Evolutionary conservation across 2,329 filamentous ascomycete species (phyloP).

Genomic region (Aspergillus brunneoviolaceus): DNA sequence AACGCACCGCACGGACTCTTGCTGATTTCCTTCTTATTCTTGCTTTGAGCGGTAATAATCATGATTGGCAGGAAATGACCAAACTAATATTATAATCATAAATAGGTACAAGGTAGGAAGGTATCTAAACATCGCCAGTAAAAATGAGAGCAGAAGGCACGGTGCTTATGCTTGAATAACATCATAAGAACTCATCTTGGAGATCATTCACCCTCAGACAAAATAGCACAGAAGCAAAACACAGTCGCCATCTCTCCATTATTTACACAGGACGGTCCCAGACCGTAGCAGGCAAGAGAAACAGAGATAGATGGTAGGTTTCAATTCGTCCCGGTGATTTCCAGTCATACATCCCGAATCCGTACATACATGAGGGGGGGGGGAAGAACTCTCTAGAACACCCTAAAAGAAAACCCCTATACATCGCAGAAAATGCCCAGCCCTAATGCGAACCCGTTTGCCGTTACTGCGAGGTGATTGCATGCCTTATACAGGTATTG

Average conservation of each 20-base stretch:
- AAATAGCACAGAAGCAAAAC: background rate
- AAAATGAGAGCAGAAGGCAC: background rate
- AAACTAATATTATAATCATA: background rate
- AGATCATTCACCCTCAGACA: background rate
- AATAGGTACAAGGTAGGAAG: background rate
- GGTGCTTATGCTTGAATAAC: background rate
- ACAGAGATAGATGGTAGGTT: background rate
- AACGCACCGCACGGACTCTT: no score
- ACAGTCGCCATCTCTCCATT: background rate
- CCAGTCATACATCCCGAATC: slow-evolving; percentile 23
- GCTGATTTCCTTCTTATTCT: no score
- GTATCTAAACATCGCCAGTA: background rate
- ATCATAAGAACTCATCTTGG: background rate
- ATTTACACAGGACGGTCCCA: background rate
- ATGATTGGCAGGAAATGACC: no score
- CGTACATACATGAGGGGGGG: slow-evolving; percentile 21
- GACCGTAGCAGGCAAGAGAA: background rate
- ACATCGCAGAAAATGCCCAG: slow-evolving; percentile 10
- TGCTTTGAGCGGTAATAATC: no score
- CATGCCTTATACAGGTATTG: slow-evolving; percentile 4
- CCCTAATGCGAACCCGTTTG: slow-evolving; percentile 4
- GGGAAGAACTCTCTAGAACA: slow-evolving; percentile 19
- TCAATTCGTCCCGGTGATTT: slow-evolving; percentile 14
- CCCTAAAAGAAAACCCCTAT: slow-evolving; percentile 15
- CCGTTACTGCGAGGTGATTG: background rate